Evolutionary conservation across 2,329 filamentous ascomycete species (phyloP).

Genomic region (Microsporum canis): DNA sequence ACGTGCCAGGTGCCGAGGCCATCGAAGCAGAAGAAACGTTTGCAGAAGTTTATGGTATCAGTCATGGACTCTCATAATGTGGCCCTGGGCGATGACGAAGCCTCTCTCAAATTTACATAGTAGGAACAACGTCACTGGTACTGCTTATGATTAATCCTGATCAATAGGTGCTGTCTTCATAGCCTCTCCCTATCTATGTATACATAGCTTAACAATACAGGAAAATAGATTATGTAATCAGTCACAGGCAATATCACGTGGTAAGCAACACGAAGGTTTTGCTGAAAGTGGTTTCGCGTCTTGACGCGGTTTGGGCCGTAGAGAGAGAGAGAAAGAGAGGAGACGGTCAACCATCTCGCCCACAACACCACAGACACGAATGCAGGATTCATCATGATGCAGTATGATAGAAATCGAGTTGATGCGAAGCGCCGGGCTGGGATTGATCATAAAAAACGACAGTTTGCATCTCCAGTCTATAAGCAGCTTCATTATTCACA

Average conservation of each 20-base stretch:
- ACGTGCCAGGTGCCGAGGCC: background rate
- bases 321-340: background rate
- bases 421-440: constrained; percentile 62
- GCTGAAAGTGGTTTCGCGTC: background rate
- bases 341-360: background rate
- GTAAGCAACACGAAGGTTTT: background rate
- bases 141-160: too few species aligned
- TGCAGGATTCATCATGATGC: constrained; percentile 27
- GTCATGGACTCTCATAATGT: too few species aligned
- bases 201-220: background rate
- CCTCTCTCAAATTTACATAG: too few species aligned
- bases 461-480: constrained; percentile 68
- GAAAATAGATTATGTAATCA: background rate
- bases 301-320: background rate
- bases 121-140: too few species aligned
- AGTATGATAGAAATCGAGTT: constrained; percentile 33
- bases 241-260: background rate
- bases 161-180: background rate
- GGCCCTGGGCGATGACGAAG: too few species aligned
- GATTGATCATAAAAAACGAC: constrained; percentile 70
- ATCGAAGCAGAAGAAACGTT: background rate
- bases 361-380: background rate
- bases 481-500: constrained; percentile 69
- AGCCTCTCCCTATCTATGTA: background rate
- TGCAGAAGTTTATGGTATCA: too few species aligned